phyloP scores from a whole-genome alignment of 257 asterid genomes.

The Petunia axillaris region DNA sequence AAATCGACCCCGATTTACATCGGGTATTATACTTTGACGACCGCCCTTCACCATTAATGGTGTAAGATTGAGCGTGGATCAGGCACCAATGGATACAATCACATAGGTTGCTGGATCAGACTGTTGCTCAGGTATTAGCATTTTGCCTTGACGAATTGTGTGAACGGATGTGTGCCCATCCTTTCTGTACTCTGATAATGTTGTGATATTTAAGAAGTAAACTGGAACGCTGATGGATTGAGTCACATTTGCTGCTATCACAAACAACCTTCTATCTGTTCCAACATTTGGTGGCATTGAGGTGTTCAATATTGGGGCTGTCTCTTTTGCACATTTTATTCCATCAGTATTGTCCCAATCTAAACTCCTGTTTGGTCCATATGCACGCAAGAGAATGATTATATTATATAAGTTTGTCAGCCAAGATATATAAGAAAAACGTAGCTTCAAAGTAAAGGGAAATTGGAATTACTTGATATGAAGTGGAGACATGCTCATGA shows the following conservation, averaged over 20 bases:
- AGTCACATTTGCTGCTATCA: constrained; percentile 56
- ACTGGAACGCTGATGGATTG: constrained; percentile 46
- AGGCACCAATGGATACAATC: constrained; percentile 91
- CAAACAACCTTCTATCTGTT: constrained; percentile 51
- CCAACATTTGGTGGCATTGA: constrained; percentile 65
- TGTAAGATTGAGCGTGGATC: too few relatives aligned
- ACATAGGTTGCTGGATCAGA: constrained; percentile 59
- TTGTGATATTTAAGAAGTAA: constrained; percentile 56
- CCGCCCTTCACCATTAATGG: too few relatives aligned
- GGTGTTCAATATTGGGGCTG: constrained; percentile 61
- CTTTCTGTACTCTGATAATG: constrained; percentile 67
- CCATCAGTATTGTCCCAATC: constrained; percentile 78
- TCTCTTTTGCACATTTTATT: constrained; percentile 72
- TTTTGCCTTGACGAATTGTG: constrained; percentile 68
- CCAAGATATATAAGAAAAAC: background rate
- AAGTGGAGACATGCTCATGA: constrained; percentile 94
- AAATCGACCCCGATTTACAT: too few relatives aligned
- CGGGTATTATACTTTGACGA: too few relatives aligned
- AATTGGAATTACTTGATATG: constrained; percentile 63
- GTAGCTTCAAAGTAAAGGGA: background rate
- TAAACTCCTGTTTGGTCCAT: constrained; percentile 55
- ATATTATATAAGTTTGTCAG: background rate
- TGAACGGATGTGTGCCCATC: constrained; percentile 77
- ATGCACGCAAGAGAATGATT: background rate
- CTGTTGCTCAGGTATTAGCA: constrained; percentile 61